These are phyloP conservation scores for Aspergillus affinis DNA, from an alignment of 495 filamentous ascomycete genomes.

Conservation along the genomic window DNA sequence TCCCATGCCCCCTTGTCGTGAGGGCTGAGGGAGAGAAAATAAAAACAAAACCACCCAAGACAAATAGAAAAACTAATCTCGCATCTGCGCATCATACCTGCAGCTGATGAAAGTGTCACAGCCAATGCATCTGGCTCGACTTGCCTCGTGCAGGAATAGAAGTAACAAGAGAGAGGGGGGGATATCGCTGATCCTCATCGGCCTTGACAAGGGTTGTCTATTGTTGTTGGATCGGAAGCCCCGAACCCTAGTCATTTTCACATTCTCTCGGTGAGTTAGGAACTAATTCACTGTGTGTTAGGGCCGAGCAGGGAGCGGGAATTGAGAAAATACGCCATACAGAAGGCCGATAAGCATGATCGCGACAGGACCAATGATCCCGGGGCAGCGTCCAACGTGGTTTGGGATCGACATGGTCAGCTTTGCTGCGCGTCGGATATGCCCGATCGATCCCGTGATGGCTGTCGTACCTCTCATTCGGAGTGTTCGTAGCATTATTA, in stretches of 20 bases:
- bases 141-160: not conserved
- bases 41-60: no score
- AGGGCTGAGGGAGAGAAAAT: not conserved
- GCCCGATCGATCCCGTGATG: constrained; percentile 9
- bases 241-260: no score
- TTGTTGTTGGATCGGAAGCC: no score
- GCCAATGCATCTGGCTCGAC: not conserved
- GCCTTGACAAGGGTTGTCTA: not conserved
- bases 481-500: not conserved
- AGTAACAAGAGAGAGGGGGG: not conserved
- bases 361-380: constrained; percentile 1
- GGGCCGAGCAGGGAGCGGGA: no score
- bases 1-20: not conserved
- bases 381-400: not conserved
- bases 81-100: not conserved
- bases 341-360: not conserved
- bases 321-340: no score
- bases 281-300: no score
- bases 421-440: not conserved
- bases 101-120: not conserved
- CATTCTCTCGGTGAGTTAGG: no score
- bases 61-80: not conserved
- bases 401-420: constrained; percentile 8
- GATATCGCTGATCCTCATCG: not conserved
- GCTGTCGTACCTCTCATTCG: not conserved